Evolutionary conservation across 768 basidiomycete species (phyloP), one percentile per base, ranked within the genome.

Genomic region (Pulveroboletus sp.): DNA sequence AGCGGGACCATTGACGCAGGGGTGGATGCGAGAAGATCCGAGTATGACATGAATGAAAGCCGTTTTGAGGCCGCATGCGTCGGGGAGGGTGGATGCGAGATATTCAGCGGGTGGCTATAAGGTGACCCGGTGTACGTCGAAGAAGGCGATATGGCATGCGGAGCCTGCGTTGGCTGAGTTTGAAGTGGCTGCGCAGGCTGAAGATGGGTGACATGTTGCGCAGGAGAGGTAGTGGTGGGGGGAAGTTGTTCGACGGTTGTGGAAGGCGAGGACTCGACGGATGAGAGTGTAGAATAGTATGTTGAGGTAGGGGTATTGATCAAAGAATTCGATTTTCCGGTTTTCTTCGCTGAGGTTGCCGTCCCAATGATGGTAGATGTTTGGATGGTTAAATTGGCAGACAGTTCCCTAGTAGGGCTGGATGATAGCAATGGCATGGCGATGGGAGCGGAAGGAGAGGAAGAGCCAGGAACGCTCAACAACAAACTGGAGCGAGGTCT

Each of bases 1-100:
- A 95, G 78, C 1, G 90, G 79, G 35, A 85, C 76, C 12, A 82
- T 81, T 10, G 85, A 76, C 0, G 83, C 73, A 0, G 93, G 93
- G 0, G 89, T 82, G 0, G 85, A 87, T 1, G 85, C 72, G 35
- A 94, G 80, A 3, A 94, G 77, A 66, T 94, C 92, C 23, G 85
- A 79, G 66, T 94, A 94, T 4, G 90, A 88, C 69, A 94, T 79
- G 75, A 94, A 95, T 0, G 90, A 93, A 11, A 92, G 79, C 2
- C 90, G 84, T 58, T 92, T 90, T 24, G 73, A 71, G 75, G 66
- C 55, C 2, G 10, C 55, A 44, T 76, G 72, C 1, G 75, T 72
- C 6, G 82, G 77, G 11, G 79, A 79, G 17, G 79, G 73, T 9
- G 74, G 72, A 29, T 62, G 65, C 34, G 63, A 62, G 38, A 63